Base-by-base conservation (phyloP, 2,329 filamentous ascomycete genomes). In the Hypoxylon rubiginosum region DNA sequence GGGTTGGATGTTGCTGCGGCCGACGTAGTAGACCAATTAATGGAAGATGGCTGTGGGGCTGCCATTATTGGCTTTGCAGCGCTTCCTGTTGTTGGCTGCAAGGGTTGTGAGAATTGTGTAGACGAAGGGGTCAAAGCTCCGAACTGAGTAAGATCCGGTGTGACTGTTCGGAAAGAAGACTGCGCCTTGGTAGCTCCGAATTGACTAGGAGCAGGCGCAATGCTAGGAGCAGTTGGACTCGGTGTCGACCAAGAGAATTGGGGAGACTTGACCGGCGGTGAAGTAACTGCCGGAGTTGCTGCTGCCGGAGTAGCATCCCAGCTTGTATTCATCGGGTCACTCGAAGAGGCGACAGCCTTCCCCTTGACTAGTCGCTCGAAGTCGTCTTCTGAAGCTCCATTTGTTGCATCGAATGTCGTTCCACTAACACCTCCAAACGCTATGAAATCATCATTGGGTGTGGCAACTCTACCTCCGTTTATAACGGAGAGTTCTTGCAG, bases 341-440 rank as follows among this genome's bases (percentile, higher is more conserved):
- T 73, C 61, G 71, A 62, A 75, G 79, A 28, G 75, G 71, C 49
- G 72, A 78, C 79, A 50, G 84, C 82, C 60, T 87, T 88, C 8
- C 95, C 95, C 74, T 97, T 93, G 55, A 99, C 94, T 2, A 99
- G 88, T 1, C 88, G 88, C 77, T 97, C 94, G 74, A 98, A 99
- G 75, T 97, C 93, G 63, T 91, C 87, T 52, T 91, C 85, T 2
- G 82, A 84, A 3, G 85, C 83, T 8, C 85, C 84, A 52, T 84
- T 86, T 45, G 82, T 70, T 6, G 74, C 75, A 54, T 88, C 84
- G 59, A 89, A 86, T 0, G 82, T 80, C 1, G 85, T 87, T 26
- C 89, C 89, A 3, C 88, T 90, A n/a, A 89, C 80, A 32, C 85
- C 86, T n/a, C 88, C 88, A 74, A 92, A 92, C 1, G 88, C 88